Conservation (phyloP, 2,329 filamentous ascomycete genomes). For the Rosellinia necatrix region DNA sequence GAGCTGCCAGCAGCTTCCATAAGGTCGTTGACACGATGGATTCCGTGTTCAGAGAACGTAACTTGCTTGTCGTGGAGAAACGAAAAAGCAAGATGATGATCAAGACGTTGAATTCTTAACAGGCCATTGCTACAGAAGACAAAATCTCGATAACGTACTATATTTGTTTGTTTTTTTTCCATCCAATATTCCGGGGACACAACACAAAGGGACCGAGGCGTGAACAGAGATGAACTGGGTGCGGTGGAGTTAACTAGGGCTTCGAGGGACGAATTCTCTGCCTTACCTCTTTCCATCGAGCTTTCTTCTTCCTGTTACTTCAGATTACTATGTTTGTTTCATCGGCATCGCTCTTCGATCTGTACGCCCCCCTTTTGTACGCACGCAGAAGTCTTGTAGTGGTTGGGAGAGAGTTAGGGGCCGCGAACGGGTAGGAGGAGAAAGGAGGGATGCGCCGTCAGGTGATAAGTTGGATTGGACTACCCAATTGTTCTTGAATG, state of each 20-base stretch:
- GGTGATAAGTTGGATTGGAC: conserved; percentile 18
- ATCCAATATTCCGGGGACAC: neutral
- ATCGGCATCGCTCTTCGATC: neutral
- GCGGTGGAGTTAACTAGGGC: neutral
- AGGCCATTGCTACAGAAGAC: neutral
- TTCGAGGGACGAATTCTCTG: neutral
- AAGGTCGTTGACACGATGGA: conserved; percentile 79
- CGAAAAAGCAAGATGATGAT: conserved; percentile 74
- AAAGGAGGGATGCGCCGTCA: neutral
- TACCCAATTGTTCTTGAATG: conserved; percentile 26
- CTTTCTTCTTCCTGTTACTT: neutral
- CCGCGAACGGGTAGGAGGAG: neutral
- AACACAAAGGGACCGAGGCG: neutral
- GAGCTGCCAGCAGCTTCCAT: conserved; percentile 89
- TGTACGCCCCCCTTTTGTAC: neutral
- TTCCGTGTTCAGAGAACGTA: conserved; percentile 66
- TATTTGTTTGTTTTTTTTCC: neutral
- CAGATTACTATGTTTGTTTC: neutral
- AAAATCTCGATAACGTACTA: neutral
- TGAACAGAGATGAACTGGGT: neutral
- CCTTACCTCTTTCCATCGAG: neutral
- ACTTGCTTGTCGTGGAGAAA: conserved; percentile 70
- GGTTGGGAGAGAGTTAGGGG: neutral
- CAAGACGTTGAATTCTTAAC: conserved; percentile 63
- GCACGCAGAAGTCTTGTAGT: neutral